Percentiles rank a stretch among this genome's conserved stretches.
phyloP scores from a whole-genome alignment of 2,329 filamentous ascomycete species.

The Cucurbitaria berberidis region DNA sequence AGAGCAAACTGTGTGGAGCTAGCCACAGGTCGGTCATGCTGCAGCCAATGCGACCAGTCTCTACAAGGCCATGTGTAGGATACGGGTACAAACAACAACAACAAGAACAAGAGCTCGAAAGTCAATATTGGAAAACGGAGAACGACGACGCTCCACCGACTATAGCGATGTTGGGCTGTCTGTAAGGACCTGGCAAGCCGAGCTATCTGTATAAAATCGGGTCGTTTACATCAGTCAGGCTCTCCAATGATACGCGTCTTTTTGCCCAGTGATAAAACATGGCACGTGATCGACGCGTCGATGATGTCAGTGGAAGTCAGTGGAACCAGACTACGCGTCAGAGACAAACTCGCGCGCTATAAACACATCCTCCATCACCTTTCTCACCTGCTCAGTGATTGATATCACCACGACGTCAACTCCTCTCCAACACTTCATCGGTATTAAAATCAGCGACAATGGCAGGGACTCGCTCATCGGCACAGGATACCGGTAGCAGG shows the following conservation, averaged over 20 bases:
- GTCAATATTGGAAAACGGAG: too few species aligned
- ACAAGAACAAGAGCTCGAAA: neutral
- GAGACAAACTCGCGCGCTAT: neutral
- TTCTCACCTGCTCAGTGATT: neutral
- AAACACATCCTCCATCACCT: neutral
- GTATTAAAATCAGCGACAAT: slow-evolving; percentile 18
- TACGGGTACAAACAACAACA: neutral
- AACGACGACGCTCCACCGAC: too few species aligned
- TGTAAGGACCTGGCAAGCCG: neutral
- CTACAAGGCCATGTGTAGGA: neutral
- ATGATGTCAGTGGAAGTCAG: neutral
- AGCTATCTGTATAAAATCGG: neutral
- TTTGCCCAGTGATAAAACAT: neutral
- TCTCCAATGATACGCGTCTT: neutral
- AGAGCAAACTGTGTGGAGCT: neutral
- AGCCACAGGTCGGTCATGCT: neutral
- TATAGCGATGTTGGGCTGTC: neutral
- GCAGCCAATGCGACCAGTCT: neutral
- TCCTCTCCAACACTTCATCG: neutral
- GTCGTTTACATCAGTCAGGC: neutral
- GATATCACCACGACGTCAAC: neutral
- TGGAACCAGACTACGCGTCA: neutral
- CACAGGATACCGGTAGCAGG: slow-evolving; percentile 20
- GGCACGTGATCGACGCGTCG: neutral
- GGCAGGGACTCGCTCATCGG: slow-evolving; percentile 38